Percentiles rank a stretch among this genome's conserved stretches.
phyloP scores from a whole-genome alignment of 257 asterid species.

The Avicennia marina region DNA sequence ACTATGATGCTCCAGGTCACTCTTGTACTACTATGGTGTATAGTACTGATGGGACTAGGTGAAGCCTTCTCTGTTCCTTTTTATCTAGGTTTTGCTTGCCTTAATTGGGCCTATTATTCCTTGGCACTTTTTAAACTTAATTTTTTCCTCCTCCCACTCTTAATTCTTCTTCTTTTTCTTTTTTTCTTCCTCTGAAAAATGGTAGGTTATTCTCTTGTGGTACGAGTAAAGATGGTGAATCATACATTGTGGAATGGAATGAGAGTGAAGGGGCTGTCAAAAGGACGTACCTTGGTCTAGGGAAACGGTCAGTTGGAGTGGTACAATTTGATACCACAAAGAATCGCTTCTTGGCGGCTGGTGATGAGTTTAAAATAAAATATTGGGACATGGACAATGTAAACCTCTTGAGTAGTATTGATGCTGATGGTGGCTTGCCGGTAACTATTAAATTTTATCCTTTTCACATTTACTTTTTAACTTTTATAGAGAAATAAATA shows the following conservation, averaged over 20 bases:
- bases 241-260: slow-evolving; percentile 66
- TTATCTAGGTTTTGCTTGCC: slow-evolving; percentile 3
- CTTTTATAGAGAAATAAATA: neutral
- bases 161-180: neutral
- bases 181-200: neutral
- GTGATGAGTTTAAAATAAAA: slow-evolving; percentile 60
- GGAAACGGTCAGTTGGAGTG: slow-evolving; percentile 44
- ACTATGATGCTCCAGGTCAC: slow-evolving; percentile 63
- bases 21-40: slow-evolving; percentile 61
- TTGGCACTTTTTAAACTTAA: too few relatives aligned
- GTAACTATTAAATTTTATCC: slow-evolving; percentile 25
- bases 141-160: too few relatives aligned
- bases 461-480: slow-evolving; percentile 4
- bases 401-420: slow-evolving; percentile 33
- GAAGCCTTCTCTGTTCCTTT: slow-evolving; percentile 11
- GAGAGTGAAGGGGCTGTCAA: slow-evolving; percentile 56
- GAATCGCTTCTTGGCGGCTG: slow-evolving; percentile 63
- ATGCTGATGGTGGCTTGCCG: slow-evolving; percentile 66
- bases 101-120: neutral
- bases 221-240: slow-evolving; percentile 54
- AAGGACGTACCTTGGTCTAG: slow-evolving; percentile 53
- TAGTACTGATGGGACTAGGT: slow-evolving; percentile 73
- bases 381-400: slow-evolving; percentile 69
- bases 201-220: slow-evolving; percentile 70
- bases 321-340: slow-evolving; percentile 63